These are phyloP conservation scores for Taiozyma sp. DNA, from an alignment of 1,139 yeast species.

Conservation along the genomic window DNA sequence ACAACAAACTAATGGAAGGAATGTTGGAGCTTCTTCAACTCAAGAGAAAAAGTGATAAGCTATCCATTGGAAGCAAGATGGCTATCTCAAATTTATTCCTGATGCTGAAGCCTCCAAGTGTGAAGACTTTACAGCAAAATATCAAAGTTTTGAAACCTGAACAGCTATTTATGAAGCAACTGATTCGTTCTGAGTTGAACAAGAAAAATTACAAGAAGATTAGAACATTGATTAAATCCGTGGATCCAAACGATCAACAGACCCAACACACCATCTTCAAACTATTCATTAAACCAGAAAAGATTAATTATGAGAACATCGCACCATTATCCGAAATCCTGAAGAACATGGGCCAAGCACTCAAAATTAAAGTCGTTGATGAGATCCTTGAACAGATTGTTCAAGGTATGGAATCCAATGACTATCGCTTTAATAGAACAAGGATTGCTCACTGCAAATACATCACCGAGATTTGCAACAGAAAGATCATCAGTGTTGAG, in stretches of 20 bases:
- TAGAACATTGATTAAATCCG: conserved; percentile 36
- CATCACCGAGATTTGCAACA: conserved; percentile 53
- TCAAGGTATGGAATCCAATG: conserved; percentile 63
- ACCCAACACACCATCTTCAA: conserved; percentile 39
- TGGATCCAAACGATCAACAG: conserved; percentile 45
- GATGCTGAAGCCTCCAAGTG: conserved; percentile 57
- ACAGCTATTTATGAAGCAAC: conserved; percentile 45
- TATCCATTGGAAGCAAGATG: conserved; percentile 53
- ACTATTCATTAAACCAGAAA: conserved; percentile 59
- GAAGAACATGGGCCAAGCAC: conserved; percentile 31
- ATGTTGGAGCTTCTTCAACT: conserved; percentile 55
- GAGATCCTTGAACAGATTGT: conserved; percentile 58
- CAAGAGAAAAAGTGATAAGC: conserved; percentile 44
- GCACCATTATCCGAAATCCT: conserved; percentile 47
- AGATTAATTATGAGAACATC: conserved; percentile 54
- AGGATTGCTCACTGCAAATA: conserved; percentile 61
- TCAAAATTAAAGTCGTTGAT: conserved; percentile 53
- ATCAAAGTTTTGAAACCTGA: conserved; percentile 31
- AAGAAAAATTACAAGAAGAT: conserved; percentile 33
- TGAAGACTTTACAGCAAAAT: conserved; percentile 25
- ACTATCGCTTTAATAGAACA: conserved; percentile 53
- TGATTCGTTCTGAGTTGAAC: conserved; percentile 50
- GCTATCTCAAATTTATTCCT: conserved; percentile 58
- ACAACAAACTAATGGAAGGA: conserved; percentile 53
- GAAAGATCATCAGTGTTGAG: conserved; percentile 41